phyloP scores from a whole-genome alignment of 106 monocot species.

The Dendrobium chrysotoxum region DNA sequence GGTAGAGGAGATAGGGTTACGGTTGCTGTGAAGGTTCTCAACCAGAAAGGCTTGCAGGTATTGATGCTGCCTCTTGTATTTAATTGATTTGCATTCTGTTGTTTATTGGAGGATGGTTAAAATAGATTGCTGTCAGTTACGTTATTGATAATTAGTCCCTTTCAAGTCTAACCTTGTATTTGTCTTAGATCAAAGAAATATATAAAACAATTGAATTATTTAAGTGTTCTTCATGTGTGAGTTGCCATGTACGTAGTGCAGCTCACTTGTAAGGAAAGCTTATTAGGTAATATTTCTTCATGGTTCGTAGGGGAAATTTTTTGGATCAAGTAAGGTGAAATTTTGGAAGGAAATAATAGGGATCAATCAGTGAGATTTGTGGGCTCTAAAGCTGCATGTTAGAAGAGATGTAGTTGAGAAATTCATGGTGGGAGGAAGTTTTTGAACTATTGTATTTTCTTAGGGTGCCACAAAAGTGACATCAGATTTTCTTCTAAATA shows the following conservation, averaged over 20 bases:
- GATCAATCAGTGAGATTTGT: background rate
- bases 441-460: background rate
- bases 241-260: background rate
- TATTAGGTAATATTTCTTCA: background rate
- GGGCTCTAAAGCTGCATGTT: background rate
- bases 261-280: background rate
- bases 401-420: background rate
- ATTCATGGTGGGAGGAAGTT: background rate
- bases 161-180: background rate
- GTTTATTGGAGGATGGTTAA: background rate
- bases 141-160: background rate
- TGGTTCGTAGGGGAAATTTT: background rate
- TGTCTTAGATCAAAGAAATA: background rate
- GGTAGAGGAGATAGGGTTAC: slow-evolving; percentile 8
- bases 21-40: slow-evolving; percentile 18
- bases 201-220: background rate
- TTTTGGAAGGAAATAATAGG: background rate
- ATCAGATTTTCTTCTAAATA: background rate
- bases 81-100: background rate
- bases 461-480: background rate
- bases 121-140: background rate
- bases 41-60: slow-evolving; percentile 21
- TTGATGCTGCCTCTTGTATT: background rate
- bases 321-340: background rate
- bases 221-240: background rate